Evolutionary conservation across 139 green algal genomes (phyloP).

Genomic region (Auxenochlorella pyrenoidosa): DNA sequence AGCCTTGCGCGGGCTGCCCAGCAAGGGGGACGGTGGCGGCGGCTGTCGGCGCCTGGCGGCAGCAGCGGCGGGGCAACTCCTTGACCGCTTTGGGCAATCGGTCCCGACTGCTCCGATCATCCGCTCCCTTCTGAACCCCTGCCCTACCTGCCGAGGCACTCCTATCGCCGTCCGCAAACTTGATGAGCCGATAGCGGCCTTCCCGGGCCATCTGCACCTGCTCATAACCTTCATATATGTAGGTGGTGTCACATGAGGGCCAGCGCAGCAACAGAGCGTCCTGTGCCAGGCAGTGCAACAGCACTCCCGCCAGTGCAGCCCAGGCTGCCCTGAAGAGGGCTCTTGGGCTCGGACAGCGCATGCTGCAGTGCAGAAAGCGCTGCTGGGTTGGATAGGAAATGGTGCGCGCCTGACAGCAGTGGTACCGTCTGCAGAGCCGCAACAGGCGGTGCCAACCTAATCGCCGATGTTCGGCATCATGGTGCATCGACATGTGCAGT

Average conservation of each 20-base stretch:
- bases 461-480: no score
- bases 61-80: background rate
- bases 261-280: background rate
- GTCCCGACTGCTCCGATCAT: background rate
- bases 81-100: background rate
- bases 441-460: no score
- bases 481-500: no score
- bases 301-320: background rate
- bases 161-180: slow-evolving; percentile 24
- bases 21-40: background rate
- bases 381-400: background rate
- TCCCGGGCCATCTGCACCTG: background rate
- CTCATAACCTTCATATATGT: slow-evolving; percentile 45
- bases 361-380: background rate
- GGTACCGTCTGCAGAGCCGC: no score
- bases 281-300: background rate
- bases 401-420: no score
- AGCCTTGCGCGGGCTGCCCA: background rate
- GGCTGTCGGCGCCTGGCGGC: background rate
- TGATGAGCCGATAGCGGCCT: slow-evolving; percentile 31
- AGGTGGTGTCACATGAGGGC: slow-evolving; percentile 47
- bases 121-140: background rate
- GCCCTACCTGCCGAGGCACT: background rate
- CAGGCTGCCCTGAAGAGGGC: background rate
- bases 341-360: background rate